Base-by-base conservation (phyloP, 192 early-diverging fungal species). In the Mortierella claussenii region DNA sequence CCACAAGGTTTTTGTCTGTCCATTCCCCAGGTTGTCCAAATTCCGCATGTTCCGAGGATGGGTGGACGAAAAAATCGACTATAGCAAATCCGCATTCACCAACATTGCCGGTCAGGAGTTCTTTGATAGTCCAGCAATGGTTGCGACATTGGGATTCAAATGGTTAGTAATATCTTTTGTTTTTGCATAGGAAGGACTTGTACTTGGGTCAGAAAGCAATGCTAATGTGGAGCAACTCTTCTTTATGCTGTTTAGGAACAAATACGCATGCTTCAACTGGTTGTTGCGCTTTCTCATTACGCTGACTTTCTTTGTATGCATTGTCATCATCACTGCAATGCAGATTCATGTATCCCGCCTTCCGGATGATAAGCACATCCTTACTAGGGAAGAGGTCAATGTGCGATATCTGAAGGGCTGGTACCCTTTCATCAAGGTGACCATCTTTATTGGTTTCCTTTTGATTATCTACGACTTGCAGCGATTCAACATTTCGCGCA, bases 101-200 rank as follows among this genome's bases (percentile, higher is more conserved):
- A 47, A 67, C 1, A 76, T 76, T 62, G 73, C 73, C 20, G 73
- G 73, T 15, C 50, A 67, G 26, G 73, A 76, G 8, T 67, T 55
- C 24, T 76, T 76, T 24, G 64, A 76, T 8, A 76, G 73, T 62
- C 73, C 73, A 20, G 73, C 73, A 23, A 76, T 76, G 73, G 48
- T 58, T 37, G 63, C 73, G 5, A 76, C 64, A 9, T 30, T 76
- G 0, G 45, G 62, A 24, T 76, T 76, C 40, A 76, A 76, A 27
- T 76, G 73, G 73, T 62, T 45, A 66, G 48, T 28, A 13, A 15
- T 9, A 10, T 28, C 21, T 15, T 10, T 23, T n/a, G n/a, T n/a
- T n/a, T n/a, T n/a, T n/a, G n/a, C n/a, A n/a, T n/a, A n/a, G n/a
- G n/a, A n/a, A n/a, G n/a, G n/a, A n/a, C n/a, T n/a, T n/a, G n/a